These are phyloP conservation scores for Heimioporus sp. DNA, from an alignment of 768 basidiomycete species.

Conservation along the genomic window DNA sequence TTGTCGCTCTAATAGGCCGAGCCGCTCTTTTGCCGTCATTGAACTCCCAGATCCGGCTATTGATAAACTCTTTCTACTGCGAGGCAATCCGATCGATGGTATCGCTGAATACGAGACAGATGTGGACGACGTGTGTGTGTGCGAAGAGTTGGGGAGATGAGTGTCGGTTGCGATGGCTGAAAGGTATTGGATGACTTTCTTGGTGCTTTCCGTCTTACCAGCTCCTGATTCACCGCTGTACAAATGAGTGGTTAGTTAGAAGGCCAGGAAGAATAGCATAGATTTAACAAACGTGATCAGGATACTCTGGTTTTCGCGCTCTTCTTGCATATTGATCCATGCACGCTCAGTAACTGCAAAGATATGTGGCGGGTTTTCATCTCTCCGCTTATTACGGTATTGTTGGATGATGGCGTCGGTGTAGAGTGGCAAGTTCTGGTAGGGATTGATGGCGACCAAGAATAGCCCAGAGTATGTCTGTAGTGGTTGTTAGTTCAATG, in stretches of 20 bases:
- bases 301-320: conserved; percentile 96
- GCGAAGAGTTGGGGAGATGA: conserved; percentile 54
- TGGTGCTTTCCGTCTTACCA: conserved; percentile 98
- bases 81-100: conserved; percentile 66
- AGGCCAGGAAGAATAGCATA: background rate
- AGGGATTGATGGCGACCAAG: conserved; percentile 97
- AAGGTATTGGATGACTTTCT: conserved; percentile 99
- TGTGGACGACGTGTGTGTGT: conserved; percentile 66
- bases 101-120: conserved; percentile 54
- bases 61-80: conserved; percentile 54
- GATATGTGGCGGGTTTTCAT: conserved; percentile 94
- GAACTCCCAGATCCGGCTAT: conserved; percentile 43
- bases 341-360: conserved; percentile 97
- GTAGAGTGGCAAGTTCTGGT: conserved; percentile 89
- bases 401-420: conserved; percentile 84
- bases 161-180: conserved; percentile 92
- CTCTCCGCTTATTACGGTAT: conserved; percentile 85
- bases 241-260: conserved; percentile 8
- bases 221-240: conserved; percentile 95
- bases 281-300: conserved; percentile 81
- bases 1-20: conserved; percentile 91
- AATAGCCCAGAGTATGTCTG: conserved; percentile 96
- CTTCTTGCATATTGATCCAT: conserved; percentile 98
- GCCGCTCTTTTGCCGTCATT: conserved; percentile 64
- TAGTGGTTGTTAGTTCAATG: conserved; percentile 11